Percentiles rank a stretch among this genome's conserved stretches.
Evolutionary conservation across 805 yeast genomes (phyloP).

Genomic region (Candida palmyrensis): DNA sequence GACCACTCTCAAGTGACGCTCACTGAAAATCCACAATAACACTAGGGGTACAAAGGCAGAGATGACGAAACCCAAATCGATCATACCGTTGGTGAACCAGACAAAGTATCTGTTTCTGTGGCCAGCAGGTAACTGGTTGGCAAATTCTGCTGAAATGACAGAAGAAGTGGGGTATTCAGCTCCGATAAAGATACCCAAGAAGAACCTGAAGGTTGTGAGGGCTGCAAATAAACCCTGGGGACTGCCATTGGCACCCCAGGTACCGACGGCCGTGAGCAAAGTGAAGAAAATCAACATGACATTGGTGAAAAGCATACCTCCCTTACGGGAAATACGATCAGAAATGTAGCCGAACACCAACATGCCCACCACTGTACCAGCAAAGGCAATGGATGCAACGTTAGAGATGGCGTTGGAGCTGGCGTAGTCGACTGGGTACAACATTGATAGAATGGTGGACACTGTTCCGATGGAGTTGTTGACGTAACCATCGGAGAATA

Average conservation of each 20-base stretch:
- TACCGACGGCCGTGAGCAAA: slow-evolving; percentile 51
- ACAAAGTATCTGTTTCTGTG: slow-evolving; percentile 77
- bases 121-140: slow-evolving; percentile 63
- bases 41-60: slow-evolving; percentile 77
- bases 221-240: slow-evolving; percentile 73
- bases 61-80: slow-evolving; percentile 74
- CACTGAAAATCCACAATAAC: slow-evolving; percentile 67
- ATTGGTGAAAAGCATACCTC: slow-evolving; percentile 72
- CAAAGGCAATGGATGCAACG: slow-evolving; percentile 77
- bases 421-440: slow-evolving; percentile 58
- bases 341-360: slow-evolving; percentile 67
- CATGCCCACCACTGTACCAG: slow-evolving; percentile 81
- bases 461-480: slow-evolving; percentile 78
- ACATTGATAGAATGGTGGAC: slow-evolving; percentile 52
- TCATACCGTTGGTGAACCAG: slow-evolving; percentile 79
- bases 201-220: slow-evolving; percentile 70
- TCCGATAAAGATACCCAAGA: slow-evolving; percentile 83
- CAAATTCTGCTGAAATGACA: slow-evolving; percentile 83
- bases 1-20: slow-evolving; percentile 60
- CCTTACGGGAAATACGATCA: slow-evolving; percentile 68
- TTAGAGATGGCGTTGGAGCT: slow-evolving; percentile 62
- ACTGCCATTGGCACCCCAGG: slow-evolving; percentile 65
- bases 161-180: slow-evolving; percentile 88
- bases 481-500: slow-evolving; percentile 83
- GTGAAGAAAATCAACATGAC: slow-evolving; percentile 65